Conservation (phyloP, 73 alveolate species). For the Tetrahymena malaccensis region DNA sequence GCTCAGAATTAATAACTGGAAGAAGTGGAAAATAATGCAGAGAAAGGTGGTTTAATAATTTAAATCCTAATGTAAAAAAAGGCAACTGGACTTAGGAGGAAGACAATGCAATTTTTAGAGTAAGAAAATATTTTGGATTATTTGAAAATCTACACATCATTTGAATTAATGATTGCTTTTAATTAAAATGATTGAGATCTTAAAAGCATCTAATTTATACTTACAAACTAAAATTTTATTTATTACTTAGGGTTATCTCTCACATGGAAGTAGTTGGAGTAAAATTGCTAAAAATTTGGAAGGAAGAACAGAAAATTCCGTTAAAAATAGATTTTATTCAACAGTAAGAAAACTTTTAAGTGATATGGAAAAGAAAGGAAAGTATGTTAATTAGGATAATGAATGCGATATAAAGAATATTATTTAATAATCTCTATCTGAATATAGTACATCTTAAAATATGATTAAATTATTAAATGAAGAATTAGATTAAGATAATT, state of each 20-base stretch:
- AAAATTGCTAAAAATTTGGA: conserved; percentile 33
- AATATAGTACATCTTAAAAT: background rate
- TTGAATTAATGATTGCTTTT: background rate
- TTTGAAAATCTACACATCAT: background rate
- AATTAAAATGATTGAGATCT: too few species aligned
- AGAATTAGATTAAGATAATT: background rate
- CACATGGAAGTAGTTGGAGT: conserved; percentile 20
- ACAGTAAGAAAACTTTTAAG: conserved; percentile 36
- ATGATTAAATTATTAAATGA: background rate
- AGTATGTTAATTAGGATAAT: background rate
- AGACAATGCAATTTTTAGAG: background rate
- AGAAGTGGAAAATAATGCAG: conserved; percentile 93
- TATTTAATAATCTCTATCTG: background rate
- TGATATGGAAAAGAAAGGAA: conserved; percentile 36
- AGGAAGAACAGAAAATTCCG: conserved; percentile 46
- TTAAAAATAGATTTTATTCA: conserved; percentile 37
- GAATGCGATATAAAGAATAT: background rate
- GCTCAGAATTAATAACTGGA: conserved; percentile 55
- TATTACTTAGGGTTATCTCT: conserved; percentile 1
- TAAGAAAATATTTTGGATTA: background rate
- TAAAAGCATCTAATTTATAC: background rate
- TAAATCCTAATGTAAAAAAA: conserved; percentile 86
- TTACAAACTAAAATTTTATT: background rate
- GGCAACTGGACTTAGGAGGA: conserved; percentile 68
- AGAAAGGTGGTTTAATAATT: conserved; percentile 92